Conservation (phyloP, 768 basidiomycete genomes). For the Russula sp. region DNA sequence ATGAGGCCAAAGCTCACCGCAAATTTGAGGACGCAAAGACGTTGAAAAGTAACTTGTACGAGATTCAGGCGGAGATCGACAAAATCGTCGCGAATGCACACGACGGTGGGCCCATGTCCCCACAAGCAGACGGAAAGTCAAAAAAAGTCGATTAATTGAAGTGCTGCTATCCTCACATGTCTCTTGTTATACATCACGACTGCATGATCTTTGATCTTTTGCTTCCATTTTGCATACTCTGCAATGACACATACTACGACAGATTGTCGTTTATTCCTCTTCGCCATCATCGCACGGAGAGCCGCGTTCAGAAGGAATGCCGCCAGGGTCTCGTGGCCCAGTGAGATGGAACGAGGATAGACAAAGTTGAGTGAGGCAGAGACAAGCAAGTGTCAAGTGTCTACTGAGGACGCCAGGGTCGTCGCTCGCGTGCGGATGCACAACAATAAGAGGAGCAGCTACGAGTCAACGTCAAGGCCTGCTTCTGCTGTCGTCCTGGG, state of each 20-base stretch:
- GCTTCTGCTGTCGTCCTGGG: conserved; percentile 19
- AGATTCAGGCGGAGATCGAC: conserved; percentile 81
- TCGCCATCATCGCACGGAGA: not conserved
- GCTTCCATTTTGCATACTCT: conserved; percentile 11
- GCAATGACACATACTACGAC: conserved; percentile 2
- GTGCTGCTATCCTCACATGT: not conserved
- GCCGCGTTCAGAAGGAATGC: not conserved
- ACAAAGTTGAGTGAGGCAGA: not conserved
- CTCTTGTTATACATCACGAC: not conserved
- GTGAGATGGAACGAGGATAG: not conserved
- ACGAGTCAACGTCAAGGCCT: conserved; percentile 12
- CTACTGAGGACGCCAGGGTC: not conserved
- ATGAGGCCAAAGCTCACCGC: conserved; percentile 80
- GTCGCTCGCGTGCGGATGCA: not conserved
- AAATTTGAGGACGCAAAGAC: conserved; percentile 96
- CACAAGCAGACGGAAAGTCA: conserved; percentile 1
- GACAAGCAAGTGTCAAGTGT: not conserved
- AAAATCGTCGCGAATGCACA: conserved; percentile 42
- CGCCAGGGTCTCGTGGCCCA: not conserved
- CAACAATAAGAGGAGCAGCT: not conserved
- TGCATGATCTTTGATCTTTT: conserved; percentile 3
- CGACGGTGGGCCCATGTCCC: conserved; percentile 7
- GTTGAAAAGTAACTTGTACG: conserved; percentile 67
- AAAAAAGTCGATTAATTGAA: conserved; percentile 7
- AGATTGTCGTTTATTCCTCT: not conserved